A percentile compares a stretch with the other conserved stretches of the same genome.
Evolutionary conservation across 768 basidiomycete genomes (phyloP).

Genomic region (Antrodiella citrinella): DNA sequence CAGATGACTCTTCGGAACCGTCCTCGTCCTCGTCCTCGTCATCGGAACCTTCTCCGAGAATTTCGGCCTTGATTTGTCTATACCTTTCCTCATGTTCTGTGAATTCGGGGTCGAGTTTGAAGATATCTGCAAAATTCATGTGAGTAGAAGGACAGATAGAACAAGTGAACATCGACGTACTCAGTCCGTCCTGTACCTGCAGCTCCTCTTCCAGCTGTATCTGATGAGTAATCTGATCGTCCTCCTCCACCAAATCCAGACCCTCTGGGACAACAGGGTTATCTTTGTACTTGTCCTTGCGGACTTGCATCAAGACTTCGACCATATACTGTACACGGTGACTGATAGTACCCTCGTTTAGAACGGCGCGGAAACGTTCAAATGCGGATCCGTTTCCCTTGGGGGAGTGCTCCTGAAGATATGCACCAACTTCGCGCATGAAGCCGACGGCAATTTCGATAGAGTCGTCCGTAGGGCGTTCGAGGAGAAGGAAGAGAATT

Average conservation of each 20-base stretch:
- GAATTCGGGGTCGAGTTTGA: constrained; percentile 88
- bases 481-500: constrained; percentile 91
- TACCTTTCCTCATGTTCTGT: constrained; percentile 92
- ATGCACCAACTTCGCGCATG: constrained; percentile 95
- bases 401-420: constrained; percentile 86
- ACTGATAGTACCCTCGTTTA: constrained; percentile 92
- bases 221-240: constrained; percentile 95
- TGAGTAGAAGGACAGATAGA: background rate
- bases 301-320: constrained; percentile 97
- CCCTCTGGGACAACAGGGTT: constrained; percentile 94
- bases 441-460: constrained; percentile 98
- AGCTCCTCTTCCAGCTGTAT: constrained; percentile 90
- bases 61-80: constrained; percentile 84
- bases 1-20: constrained; percentile 35
- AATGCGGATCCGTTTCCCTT: constrained; percentile 93
- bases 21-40: constrained; percentile 63
- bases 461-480: constrained; percentile 93
- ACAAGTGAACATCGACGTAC: constrained; percentile 40
- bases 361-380: constrained; percentile 92
- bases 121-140: constrained; percentile 55
- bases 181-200: constrained; percentile 89
- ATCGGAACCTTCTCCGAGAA: constrained; percentile 82
- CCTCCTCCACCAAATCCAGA: constrained; percentile 93
- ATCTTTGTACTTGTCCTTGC: constrained; percentile 99
- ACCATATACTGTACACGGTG: constrained; percentile 99